Conservation (phyloP, 768 basidiomycete genomes). For the Russula lepida region DNA sequence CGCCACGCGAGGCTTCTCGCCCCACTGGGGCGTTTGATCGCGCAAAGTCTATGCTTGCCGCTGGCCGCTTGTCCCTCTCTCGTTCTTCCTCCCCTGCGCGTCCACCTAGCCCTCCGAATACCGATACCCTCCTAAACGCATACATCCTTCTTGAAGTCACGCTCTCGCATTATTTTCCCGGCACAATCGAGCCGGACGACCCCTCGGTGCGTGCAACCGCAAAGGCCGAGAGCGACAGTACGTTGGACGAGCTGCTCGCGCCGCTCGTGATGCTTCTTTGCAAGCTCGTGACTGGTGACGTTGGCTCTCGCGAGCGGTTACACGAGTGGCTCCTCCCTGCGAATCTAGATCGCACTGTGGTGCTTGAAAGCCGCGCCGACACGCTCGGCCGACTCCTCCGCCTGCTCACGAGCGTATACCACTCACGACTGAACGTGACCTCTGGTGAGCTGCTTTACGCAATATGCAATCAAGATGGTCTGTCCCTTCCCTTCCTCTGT, state of each 20-base stretch:
- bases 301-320: conserved; percentile 44
- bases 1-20: conserved; percentile 21
- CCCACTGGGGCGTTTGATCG: conserved; percentile 40
- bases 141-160: conserved; percentile 60
- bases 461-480: conserved; percentile 71
- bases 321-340: conserved; percentile 66
- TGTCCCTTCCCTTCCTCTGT: conserved; percentile 7
- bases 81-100: conserved; percentile 35
- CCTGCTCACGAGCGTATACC: conserved; percentile 65
- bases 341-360: conserved; percentile 67
- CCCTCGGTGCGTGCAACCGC: conserved; percentile 44
- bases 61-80: conserved; percentile 38
- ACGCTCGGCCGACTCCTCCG: conserved; percentile 74
- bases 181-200: conserved; percentile 55
- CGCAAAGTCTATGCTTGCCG: conserved; percentile 46
- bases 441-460: conserved; percentile 85
- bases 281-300: conserved; percentile 59
- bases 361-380: conserved; percentile 67
- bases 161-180: conserved; percentile 58
- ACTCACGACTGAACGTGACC: conserved; percentile 61
- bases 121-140: conserved; percentile 53
- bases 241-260: conserved; percentile 68
- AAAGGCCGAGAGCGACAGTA: conserved; percentile 43
- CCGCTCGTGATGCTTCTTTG: conserved; percentile 73
- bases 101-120: conserved; percentile 30